These are phyloP conservation scores for Penicillium ucsense DNA, from an alignment of 495 filamentous ascomycete genomes.

Conservation along the genomic window DNA sequence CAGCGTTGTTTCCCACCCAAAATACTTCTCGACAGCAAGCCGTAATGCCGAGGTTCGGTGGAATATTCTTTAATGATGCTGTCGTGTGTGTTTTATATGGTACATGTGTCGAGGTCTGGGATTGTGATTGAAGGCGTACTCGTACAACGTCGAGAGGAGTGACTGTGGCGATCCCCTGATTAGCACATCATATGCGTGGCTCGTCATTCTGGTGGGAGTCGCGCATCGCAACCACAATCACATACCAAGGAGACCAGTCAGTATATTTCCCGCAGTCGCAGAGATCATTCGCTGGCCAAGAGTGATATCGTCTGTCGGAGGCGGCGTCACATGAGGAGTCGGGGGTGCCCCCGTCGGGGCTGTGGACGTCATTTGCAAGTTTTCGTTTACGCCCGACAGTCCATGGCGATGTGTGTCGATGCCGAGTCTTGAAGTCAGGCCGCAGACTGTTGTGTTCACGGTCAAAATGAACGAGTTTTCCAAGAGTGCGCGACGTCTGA, in stretches of 20 bases:
- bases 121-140: slow-evolving; percentile 86
- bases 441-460: neutral
- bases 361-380: slow-evolving; percentile 27
- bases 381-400: slow-evolving; percentile 19
- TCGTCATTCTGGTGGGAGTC: no score
- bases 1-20: slow-evolving; percentile 79
- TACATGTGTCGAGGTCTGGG: slow-evolving; percentile 27
- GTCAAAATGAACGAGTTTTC: no score
- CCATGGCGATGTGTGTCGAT: slow-evolving; percentile 26
- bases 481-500: no score
- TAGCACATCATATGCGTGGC: neutral
- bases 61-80: slow-evolving; percentile 54
- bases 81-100: slow-evolving; percentile 39
- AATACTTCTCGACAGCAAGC: slow-evolving; percentile 96
- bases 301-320: slow-evolving; percentile 49
- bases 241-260: slow-evolving; percentile 84
- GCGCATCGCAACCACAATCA: neutral
- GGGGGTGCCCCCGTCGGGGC: slow-evolving; percentile 19
- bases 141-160: slow-evolving; percentile 96
- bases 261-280: slow-evolving; percentile 77
- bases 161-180: slow-evolving; percentile 40
- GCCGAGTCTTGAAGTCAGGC: slow-evolving; percentile 6
- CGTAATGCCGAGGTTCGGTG: slow-evolving; percentile 77
- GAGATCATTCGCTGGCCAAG: slow-evolving; percentile 87
- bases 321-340: slow-evolving; percentile 7